These are phyloP conservation scores for Quillaja saponaria DNA, from an alignment of 306 rosid genomes.

Conservation along the genomic window DNA sequence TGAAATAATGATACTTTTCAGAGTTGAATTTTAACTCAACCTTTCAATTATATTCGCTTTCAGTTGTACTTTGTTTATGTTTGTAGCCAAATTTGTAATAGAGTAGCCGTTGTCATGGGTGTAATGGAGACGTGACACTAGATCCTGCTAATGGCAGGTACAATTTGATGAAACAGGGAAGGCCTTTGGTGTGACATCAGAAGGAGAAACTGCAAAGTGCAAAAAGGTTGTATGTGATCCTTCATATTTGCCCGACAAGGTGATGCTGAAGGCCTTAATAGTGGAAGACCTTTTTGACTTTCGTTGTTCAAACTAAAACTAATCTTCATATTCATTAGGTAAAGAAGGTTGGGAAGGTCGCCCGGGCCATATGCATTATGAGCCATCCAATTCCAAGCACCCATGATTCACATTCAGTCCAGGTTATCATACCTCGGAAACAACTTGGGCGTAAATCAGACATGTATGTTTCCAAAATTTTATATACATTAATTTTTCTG, in stretches of 20 bases:
- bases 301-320: not conserved
- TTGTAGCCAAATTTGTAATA: not conserved
- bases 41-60: not conserved
- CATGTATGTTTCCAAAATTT: constrained; percentile 38
- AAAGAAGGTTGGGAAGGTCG: constrained; percentile 56
- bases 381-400: constrained; percentile 64
- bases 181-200: constrained; percentile 60
- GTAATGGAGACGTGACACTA: not conserved
- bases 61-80: not conserved
- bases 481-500: not conserved
- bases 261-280: not conserved
- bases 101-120: not conserved
- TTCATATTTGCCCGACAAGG: constrained; percentile 58
- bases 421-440: constrained; percentile 64
- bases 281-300: constrained; percentile 5
- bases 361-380: constrained; percentile 68
- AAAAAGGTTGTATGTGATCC: constrained; percentile 63
- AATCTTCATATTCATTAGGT: constrained; percentile 37
- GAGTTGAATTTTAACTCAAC: not conserved
- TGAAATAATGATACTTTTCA: no score
- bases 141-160: constrained; percentile 39
- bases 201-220: constrained; percentile 68
- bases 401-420: constrained; percentile 52
- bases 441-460: constrained; percentile 65
- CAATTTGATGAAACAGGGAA: constrained; percentile 52